These are phyloP conservation scores for Arthromyces matolae DNA, from an alignment of 768 basidiomycete species.

Conservation along the genomic window DNA sequence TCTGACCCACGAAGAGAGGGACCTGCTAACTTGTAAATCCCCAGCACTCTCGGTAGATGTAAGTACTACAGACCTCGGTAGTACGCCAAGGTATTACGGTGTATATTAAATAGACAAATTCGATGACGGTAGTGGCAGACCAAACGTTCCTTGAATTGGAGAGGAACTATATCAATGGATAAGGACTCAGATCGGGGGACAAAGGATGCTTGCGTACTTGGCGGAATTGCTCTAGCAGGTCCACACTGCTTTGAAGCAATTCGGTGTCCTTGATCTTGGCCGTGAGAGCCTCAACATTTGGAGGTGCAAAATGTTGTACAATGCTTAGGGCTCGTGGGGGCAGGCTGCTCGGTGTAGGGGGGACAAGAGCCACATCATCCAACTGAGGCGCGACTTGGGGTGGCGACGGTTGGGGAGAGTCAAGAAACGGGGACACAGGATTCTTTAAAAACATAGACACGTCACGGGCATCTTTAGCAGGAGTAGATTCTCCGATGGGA, in stretches of 20 bases:
- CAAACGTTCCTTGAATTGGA: constrained; percentile 67
- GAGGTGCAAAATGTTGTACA: constrained; percentile 30
- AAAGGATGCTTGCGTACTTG: constrained; percentile 24
- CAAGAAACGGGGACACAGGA: constrained; percentile 35
- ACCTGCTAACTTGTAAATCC: constrained; percentile 18
- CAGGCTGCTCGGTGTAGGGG: constrained; percentile 28
- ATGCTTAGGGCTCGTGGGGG: constrained; percentile 36
- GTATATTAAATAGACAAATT: constrained; percentile 51
- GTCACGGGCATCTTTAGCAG: constrained; percentile 45
- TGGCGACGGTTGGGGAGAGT: constrained; percentile 24
- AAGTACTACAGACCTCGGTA: constrained; percentile 34
- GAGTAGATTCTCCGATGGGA: constrained; percentile 44
- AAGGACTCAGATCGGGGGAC: constrained; percentile 6
- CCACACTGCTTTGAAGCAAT: constrained; percentile 30
- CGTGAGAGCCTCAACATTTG: constrained; percentile 29
- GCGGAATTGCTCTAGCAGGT: constrained; percentile 34
- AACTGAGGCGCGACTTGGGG: constrained; percentile 27
- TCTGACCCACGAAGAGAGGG: constrained; percentile 21
- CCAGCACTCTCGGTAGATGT: neutral
- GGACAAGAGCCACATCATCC: constrained; percentile 37
- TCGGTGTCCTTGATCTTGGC: constrained; percentile 32
- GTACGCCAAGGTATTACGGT: constrained; percentile 51
- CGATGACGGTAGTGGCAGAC: constrained; percentile 48
- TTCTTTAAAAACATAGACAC: constrained; percentile 52
- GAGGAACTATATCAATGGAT: constrained; percentile 42